Percentiles rank a stretch among this genome's conserved stretches.
These are phyloP conservation scores for Trichosporon faecale DNA, from an alignment of 1,284 basidiomycete genomes.

Conservation along the genomic window DNA sequence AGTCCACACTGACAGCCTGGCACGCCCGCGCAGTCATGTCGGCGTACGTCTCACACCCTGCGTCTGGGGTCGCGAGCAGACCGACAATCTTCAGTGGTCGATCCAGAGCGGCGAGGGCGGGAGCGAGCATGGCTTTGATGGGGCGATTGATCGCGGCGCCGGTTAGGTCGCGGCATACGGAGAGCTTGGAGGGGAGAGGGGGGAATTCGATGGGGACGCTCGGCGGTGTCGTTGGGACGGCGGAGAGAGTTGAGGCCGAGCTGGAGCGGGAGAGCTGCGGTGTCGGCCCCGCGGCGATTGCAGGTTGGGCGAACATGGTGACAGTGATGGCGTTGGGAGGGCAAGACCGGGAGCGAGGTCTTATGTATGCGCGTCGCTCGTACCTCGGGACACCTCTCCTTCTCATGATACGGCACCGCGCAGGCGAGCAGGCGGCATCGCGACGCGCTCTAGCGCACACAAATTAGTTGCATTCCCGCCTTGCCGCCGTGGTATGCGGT, in stretches of 20 bases:
- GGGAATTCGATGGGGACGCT: not conserved
- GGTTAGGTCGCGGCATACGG: conserved; percentile 14
- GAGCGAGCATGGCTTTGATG: conserved; percentile 18
- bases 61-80: conserved; percentile 31
- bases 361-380: not conserved
- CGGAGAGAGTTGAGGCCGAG: conserved; percentile 20
- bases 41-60: conserved; percentile 34
- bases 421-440: too few species aligned
- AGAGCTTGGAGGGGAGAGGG: not conserved
- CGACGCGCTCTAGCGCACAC: too few species aligned
- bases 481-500: too few species aligned
- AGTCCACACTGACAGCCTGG: conserved; percentile 20
- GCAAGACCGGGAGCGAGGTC: not conserved
- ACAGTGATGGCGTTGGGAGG: not conserved
- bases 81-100: conserved; percentile 31
- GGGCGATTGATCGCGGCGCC: conserved; percentile 16
- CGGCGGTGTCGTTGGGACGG: conserved; percentile 20
- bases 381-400: too few species aligned
- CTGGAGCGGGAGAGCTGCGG: conserved; percentile 22
- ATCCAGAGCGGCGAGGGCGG: conserved; percentile 17
- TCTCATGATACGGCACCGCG: too few species aligned
- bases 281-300: not conserved
- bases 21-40: conserved; percentile 28
- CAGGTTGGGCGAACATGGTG: not conserved
- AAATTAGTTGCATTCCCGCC: too few species aligned